phyloP scores from a whole-genome alignment of 202 grass and related monocot species.

The Zizania palustris region DNA sequence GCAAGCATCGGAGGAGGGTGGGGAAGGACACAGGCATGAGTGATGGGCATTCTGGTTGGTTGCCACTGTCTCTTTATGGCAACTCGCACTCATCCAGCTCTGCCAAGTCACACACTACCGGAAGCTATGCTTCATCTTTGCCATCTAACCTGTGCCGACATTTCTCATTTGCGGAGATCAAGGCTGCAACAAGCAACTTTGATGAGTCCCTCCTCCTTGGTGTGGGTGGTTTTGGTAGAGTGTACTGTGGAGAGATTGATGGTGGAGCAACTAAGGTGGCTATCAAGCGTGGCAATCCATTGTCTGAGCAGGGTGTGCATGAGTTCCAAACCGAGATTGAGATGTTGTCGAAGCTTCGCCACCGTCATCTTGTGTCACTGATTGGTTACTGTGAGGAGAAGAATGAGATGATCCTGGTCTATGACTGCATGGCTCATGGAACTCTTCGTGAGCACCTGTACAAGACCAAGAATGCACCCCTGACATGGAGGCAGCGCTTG shows the following conservation, averaged over 20 bases:
- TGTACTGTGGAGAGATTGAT: constrained; percentile 50
- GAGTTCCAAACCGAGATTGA: constrained; percentile 65
- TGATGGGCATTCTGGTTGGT: constrained; percentile 85
- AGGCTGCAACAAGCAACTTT: constrained; percentile 51
- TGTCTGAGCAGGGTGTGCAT: constrained; percentile 54
- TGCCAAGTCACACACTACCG: too few relatives aligned
- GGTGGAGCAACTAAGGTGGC: constrained; percentile 42
- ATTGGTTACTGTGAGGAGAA: constrained; percentile 61
- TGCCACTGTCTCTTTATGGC: constrained; percentile 72
- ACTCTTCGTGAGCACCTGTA: constrained; percentile 59
- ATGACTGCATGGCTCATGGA: constrained; percentile 63
- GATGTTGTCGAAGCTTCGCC: constrained; percentile 57
- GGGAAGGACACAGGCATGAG: constrained; percentile 71
- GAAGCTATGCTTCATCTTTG: neutral
- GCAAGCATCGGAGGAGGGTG: constrained; percentile 45
- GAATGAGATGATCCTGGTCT: constrained; percentile 63
- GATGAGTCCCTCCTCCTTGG: constrained; percentile 54
- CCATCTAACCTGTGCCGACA: constrained; percentile 37
- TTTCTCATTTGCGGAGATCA: constrained; percentile 56
- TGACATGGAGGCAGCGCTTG: constrained; percentile 63
- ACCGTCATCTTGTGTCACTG: constrained; percentile 66
- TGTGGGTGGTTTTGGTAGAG: constrained; percentile 66
- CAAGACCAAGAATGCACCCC: constrained; percentile 41
- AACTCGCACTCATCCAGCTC: neutral
- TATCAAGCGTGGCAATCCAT: constrained; percentile 57